These are phyloP conservation scores for Fusarium sacchari DNA, from an alignment of 2,329 filamentous ascomycete genomes.

Conservation along the genomic window DNA sequence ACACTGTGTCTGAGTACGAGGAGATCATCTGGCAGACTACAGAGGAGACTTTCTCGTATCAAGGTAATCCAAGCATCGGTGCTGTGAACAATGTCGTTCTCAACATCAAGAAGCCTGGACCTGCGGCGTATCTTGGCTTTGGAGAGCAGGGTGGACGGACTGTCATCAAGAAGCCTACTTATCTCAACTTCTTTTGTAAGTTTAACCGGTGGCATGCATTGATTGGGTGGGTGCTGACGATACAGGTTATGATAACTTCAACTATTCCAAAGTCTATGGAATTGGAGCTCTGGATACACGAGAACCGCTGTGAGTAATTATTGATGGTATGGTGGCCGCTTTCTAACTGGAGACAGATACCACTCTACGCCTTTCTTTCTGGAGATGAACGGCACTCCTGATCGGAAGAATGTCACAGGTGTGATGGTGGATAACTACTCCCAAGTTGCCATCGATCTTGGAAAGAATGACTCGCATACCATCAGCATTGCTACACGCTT, in stretches of 20 bases:
- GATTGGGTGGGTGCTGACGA: not conserved
- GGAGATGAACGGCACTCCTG: not conserved
- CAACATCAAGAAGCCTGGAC: not conserved
- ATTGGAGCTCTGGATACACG: not conserved
- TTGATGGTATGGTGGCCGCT: accelerated
- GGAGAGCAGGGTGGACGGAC: constrained; percentile 2
- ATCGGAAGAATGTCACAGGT: not conserved
- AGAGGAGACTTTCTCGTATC: not conserved
- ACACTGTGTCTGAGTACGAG: not conserved
- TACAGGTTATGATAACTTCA: not conserved
- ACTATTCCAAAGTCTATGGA: not conserved
- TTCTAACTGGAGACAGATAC: not conserved
- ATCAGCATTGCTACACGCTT: constrained; percentile 4
- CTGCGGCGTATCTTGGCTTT: not conserved
- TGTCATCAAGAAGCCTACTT: not conserved
- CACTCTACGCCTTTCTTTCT: not conserved
- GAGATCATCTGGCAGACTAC: constrained; percentile 5
- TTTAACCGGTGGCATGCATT: accelerated
- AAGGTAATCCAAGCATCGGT: not conserved
- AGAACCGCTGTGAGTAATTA: not conserved
- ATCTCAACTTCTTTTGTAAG: constrained; percentile 3
- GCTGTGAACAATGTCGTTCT: not conserved
- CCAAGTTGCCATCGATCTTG: not conserved
- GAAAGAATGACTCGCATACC: not conserved
- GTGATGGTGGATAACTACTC: not conserved